phyloP scores from a whole-genome alignment of 2,329 filamentous ascomycete genomes.

The Fonsecaea multimorphosa region DNA sequence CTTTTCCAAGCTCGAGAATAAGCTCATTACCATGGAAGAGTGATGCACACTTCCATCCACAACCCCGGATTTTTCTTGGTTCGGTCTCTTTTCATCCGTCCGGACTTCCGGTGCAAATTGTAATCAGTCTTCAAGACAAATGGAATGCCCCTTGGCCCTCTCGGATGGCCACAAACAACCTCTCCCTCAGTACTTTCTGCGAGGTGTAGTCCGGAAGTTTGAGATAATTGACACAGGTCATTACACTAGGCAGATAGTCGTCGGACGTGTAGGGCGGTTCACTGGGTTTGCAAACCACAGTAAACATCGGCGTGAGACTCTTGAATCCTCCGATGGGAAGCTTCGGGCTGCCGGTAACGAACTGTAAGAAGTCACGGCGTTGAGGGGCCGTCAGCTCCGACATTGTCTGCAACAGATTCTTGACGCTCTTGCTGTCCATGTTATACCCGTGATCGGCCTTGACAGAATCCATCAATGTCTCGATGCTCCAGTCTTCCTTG shows the following conservation, averaged over 20 bases:
- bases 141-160: constrained; percentile 99
- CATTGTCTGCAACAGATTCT: constrained; percentile 92
- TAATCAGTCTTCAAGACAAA: constrained; percentile 67
- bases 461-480: constrained; percentile 97
- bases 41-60: background rate
- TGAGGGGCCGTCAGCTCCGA: constrained; percentile 77
- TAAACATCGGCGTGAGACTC: constrained; percentile 96
- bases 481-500: constrained; percentile 96
- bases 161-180: constrained; percentile 82
- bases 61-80: background rate
- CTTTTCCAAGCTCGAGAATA: background rate
- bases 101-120: background rate
- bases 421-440: constrained; percentile 95
- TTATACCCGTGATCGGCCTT: constrained; percentile 99
- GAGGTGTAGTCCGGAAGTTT: constrained; percentile 94
- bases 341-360: constrained; percentile 97
- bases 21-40: background rate
- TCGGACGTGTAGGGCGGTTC: constrained; percentile 92
- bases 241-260: constrained; percentile 98
- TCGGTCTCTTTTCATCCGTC: background rate
- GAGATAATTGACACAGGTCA: constrained; percentile 99
- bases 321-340: constrained; percentile 98
- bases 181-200: constrained; percentile 75
- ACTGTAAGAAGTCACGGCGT: constrained; percentile 93
- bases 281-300: constrained; percentile 98